These are phyloP conservation scores for Asparagopsis taxiformis DNA, from an alignment of 31 red algal species.

Conservation along the genomic window DNA sequence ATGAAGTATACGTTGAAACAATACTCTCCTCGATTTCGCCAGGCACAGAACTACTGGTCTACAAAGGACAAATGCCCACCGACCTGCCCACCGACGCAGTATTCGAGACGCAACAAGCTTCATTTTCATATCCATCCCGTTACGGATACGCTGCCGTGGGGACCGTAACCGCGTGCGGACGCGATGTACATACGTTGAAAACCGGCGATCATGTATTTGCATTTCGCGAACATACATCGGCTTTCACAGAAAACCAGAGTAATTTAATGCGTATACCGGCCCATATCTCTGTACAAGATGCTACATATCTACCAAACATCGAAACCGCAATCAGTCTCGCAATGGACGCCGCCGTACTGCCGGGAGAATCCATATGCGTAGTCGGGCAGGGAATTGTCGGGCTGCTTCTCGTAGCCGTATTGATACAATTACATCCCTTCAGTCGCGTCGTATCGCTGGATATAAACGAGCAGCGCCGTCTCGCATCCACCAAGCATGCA, in stretches of 20 bases:
- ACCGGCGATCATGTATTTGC: conserved; percentile 59
- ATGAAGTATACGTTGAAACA: neutral
- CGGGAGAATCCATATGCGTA: conserved; percentile 70
- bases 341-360: conserved; percentile 66
- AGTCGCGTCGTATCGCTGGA: conserved; percentile 45
- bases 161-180: neutral
- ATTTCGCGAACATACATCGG: conserved; percentile 64
- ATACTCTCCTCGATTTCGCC: neutral
- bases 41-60: neutral
- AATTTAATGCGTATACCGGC: conserved; percentile 43
- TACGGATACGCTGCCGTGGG: neutral
- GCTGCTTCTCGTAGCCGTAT: conserved; percentile 44
- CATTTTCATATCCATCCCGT: neutral
- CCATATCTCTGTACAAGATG: conserved; percentile 27
- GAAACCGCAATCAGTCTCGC: conserved; percentile 80
- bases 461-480: conserved; percentile 11
- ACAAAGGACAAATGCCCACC: neutral
- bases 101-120: neutral
- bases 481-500: conserved; percentile 19
- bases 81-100: neutral
- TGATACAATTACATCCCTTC: conserved; percentile 23
- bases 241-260: conserved; percentile 2
- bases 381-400: conserved; percentile 89
- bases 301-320: conserved; percentile 64
- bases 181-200: neutral